phyloP scores from a whole-genome alignment of 2,329 filamentous ascomycete genomes.

The Fusarium longipes region DNA sequence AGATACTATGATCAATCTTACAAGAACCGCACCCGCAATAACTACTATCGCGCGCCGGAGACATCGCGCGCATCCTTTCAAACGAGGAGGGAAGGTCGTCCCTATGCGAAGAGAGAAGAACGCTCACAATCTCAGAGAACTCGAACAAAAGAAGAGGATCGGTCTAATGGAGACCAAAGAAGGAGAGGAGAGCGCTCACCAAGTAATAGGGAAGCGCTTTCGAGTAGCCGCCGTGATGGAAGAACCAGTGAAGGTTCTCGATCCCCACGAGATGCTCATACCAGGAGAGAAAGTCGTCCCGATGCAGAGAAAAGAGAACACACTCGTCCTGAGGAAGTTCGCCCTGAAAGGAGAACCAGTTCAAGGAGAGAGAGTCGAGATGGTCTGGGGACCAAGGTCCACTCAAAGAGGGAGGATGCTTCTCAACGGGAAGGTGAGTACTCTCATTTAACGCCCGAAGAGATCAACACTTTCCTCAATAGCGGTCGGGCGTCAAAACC shows the following conservation, averaged over 20 bases:
- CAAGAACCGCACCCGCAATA: neutral
- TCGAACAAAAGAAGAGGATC: neutral
- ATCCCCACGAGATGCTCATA: neutral
- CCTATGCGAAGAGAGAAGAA: neutral
- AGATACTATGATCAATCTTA: neutral
- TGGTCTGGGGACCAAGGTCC: neutral
- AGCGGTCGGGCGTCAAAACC: neutral
- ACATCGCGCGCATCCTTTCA: neutral
- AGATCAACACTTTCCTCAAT: conserved; percentile 7
- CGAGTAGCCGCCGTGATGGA: neutral
- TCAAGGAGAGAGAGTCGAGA: neutral
- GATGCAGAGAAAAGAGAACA: neutral
- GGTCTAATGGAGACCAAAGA: neutral
- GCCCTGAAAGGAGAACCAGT: neutral
- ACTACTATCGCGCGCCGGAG: neutral
- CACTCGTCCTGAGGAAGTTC: neutral
- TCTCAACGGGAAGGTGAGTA: neutral
- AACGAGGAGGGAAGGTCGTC: neutral
- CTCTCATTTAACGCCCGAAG: conserved; percentile 4
- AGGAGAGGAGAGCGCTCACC: neutral
- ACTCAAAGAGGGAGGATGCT: neutral
- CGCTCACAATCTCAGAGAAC: neutral
- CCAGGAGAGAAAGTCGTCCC: neutral
- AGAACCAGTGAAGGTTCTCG: neutral
- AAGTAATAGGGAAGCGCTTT: neutral